Base-by-base conservation (phyloP, 2,329 filamentous ascomycete genomes). In the Xylariales sp. region DNA sequence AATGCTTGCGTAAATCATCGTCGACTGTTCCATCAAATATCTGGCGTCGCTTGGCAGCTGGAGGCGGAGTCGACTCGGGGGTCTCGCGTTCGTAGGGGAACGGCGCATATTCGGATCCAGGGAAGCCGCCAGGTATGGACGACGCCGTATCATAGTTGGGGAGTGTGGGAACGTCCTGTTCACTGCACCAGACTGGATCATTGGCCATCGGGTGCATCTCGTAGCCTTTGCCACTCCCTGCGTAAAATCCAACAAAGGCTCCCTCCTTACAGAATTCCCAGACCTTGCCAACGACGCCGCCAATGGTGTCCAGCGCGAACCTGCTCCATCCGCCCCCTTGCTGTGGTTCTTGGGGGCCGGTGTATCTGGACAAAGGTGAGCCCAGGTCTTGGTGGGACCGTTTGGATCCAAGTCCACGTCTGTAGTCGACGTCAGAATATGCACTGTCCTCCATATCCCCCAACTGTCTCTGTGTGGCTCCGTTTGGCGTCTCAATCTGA, bases 181-280 rank as follows among this genome's bases (percentile, higher is more conserved):
- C 55, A 38, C 58, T 57, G 38, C 50, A 54, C 53, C 53, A 54
- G 20, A 44, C 27, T 20, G 51, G 48, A 4, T 44, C 46, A 9
- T 31, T 40, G 38, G 58, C 45, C 19, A 49, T 48, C 31, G 48
- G 39, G 9, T 69, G 59, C 51, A 87, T 66, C 5, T 75, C 68
- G 55, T 90, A 95, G 19, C 80, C 81, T 45, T 71, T 72, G 7
- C 90, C 91, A 3, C 85, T 88, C 6, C 90, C 91, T 10, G 90
- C 88, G 47, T 90, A 82, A 60, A 96, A 96, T 0, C 90, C 90
- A 41, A 77, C 76, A 56, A 96, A 94, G 0, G 85, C 78, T 7
- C 75, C 79, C 0, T 69, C 67, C 59, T 71, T 86, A 67, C 90
- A 95, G 54, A 95, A 93, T 51, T 89, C 78, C 76, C 88, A 89